Percentiles rank a stretch among this genome's conserved stretches.
These are phyloP conservation scores for Penicillium simplicissimum DNA, from an alignment of 495 filamentous ascomycete genomes.

Conservation along the genomic window DNA sequence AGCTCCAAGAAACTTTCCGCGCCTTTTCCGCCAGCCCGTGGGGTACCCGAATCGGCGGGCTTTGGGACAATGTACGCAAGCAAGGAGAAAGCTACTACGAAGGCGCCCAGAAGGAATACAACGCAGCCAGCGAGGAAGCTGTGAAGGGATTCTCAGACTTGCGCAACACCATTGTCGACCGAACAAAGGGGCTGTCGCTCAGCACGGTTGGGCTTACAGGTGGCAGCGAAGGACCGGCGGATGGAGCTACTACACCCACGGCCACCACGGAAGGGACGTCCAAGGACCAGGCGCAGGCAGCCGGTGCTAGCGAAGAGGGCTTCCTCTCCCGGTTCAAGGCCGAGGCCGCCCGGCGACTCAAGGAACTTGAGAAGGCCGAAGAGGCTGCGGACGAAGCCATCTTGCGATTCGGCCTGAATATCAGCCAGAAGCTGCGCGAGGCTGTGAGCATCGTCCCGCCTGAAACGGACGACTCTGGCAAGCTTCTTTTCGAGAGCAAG, in stretches of 20 bases:
- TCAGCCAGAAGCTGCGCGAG: slow-evolving; percentile 87
- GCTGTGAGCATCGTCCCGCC: slow-evolving; percentile 86
- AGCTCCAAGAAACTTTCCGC: slow-evolving; percentile 93
- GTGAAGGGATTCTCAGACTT: slow-evolving; percentile 79
- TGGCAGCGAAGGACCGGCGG: slow-evolving; percentile 29
- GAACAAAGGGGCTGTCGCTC: slow-evolving; percentile 73
- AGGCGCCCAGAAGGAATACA: slow-evolving; percentile 77
- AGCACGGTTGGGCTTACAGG: slow-evolving; percentile 43
- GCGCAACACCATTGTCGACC: slow-evolving; percentile 63
- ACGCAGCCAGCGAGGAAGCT: slow-evolving; percentile 75
- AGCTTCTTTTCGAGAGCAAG: slow-evolving; percentile 87
- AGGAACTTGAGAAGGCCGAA: slow-evolving; percentile 90
- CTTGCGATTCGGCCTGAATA: slow-evolving; percentile 86
- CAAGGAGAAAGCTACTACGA: slow-evolving; percentile 86
- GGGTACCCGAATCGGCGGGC: slow-evolving; percentile 84
- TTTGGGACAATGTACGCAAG: slow-evolving; percentile 87
- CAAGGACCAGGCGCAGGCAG: slow-evolving; percentile 53
- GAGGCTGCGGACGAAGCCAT: slow-evolving; percentile 98
- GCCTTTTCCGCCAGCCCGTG: slow-evolving; percentile 85
- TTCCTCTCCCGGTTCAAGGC: slow-evolving; percentile 80
- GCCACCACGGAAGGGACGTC: slow-evolving; percentile 28
- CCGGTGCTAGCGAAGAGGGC: slow-evolving; percentile 65
- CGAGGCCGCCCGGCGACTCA: slow-evolving; percentile 81
- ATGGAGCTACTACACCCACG: slow-evolving; percentile 41
- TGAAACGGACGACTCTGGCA: slow-evolving; percentile 40